Evolutionary conservation across 305 asterid species (phyloP).

Genomic region (Solanum hybrid): DNA sequence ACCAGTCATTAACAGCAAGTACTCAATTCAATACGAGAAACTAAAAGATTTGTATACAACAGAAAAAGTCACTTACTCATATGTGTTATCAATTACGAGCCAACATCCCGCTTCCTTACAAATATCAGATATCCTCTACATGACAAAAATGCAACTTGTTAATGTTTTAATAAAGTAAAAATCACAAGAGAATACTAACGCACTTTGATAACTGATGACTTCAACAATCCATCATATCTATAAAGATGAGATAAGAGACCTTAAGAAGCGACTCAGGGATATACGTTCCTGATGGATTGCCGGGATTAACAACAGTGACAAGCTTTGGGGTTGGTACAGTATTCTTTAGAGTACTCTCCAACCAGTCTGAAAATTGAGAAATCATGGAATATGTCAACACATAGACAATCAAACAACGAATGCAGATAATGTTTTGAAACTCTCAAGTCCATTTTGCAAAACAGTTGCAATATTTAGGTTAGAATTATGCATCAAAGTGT

Average conservation of each 20-base stretch:
- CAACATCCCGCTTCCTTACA: slow-evolving; percentile 86
- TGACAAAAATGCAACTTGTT: neutral
- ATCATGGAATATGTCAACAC: neutral
- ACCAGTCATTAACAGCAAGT: neutral
- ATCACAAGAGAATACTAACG: neutral
- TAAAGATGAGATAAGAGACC: slow-evolving; percentile 29
- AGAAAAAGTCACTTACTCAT: slow-evolving; percentile 55
- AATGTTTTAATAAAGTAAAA: neutral
- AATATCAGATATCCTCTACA: slow-evolving; percentile 76
- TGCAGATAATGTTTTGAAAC: neutral
- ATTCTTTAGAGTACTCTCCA: slow-evolving; percentile 54
- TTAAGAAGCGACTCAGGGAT: slow-evolving; percentile 85
- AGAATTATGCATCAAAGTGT: neutral
- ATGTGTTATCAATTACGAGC: slow-evolving; percentile 91
- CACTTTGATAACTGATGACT: neutral
- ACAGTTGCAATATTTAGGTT: neutral
- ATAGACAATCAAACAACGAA: neutral
- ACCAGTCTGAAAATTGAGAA: slow-evolving; percentile 56
- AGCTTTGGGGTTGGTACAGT: slow-evolving; percentile 89
- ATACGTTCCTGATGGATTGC: slow-evolving; percentile 97
- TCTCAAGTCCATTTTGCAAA: neutral
- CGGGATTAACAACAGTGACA: slow-evolving; percentile 89
- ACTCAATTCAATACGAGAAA: neutral
- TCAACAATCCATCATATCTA: neutral
- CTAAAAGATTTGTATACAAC: neutral